Evolutionary conservation across 2,329 filamentous ascomycete species (phyloP), one percentile per base, ranked within the genome.

Genomic region (Cytospora leucostoma): DNA sequence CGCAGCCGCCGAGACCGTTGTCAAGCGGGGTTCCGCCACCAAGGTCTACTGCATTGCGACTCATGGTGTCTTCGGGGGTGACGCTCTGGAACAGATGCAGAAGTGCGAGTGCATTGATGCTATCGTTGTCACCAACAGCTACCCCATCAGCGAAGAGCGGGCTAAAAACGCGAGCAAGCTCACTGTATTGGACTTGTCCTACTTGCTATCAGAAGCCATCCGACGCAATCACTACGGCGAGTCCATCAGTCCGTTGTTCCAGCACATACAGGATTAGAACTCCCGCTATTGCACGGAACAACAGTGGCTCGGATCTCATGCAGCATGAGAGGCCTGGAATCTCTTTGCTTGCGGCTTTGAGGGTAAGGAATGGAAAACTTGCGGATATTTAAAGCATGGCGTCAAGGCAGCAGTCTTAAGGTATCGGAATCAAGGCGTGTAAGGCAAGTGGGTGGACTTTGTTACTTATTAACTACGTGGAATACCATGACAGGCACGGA

Each of bases 11-110:
- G 95, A 99, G 80, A 96, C 93, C 1, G 94, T 97, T 2, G 91
- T 97, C 59, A 98, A 98, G 82, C 87, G 90, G 67, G 96, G 95
- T 68, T 86, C 87, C 52, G 95, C 95, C 1, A 96, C 91, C 70
- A 95, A 91, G 76, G 95, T 99, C 40, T 98, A 97, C 77, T 97
- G 93, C 81, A 96, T 99, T 79, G 95, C 94, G 8, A 98, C 95
- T 0, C 95, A 99, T 72, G 95, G 93, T 49, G 85, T 99, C 40
- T 98, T 99, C 75, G 93, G 93, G 27, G 90, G 88, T 53, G 91
- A 97, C 73, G 92, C 91, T 68, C 84, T 99, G 17, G 89, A 93
- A 71, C 92, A 97, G 75, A 87, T 99, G 79, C 89, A 96, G 75
- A 87, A 87, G 56, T 98, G 95, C 80, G 90, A 94, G 70, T 96